These are phyloP conservation scores for Mortierella sp. DNA, from an alignment of 371 early-diverging fungal genomes.

Conservation along the genomic window DNA sequence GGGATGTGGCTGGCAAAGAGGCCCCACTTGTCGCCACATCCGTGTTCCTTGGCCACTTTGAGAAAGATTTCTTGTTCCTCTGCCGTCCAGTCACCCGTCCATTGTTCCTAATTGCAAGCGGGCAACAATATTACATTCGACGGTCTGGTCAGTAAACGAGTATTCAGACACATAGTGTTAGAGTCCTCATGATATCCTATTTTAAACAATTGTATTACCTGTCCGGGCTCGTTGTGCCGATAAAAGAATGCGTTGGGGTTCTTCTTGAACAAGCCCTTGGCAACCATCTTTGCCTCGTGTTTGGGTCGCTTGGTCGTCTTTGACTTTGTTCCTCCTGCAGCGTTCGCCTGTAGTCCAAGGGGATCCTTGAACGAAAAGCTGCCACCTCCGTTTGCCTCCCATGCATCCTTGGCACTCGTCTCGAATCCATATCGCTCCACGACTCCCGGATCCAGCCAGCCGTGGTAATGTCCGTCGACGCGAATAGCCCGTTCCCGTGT, in stretches of 20 bases:
- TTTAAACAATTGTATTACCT: too few relatives aligned
- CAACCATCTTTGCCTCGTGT: constrained; percentile 59
- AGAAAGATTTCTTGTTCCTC: constrained; percentile 72
- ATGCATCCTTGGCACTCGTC: constrained; percentile 71
- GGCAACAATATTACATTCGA: background rate
- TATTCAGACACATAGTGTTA: background rate
- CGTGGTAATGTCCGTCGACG: constrained; percentile 72
- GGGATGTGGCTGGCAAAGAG: constrained; percentile 81
- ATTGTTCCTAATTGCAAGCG: constrained; percentile 65
- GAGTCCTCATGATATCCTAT: background rate
- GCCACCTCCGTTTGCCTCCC: constrained; percentile 85
- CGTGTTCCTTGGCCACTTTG: constrained; percentile 64
- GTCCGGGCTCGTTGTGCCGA: constrained; percentile 80
- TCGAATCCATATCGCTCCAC: constrained; percentile 72
- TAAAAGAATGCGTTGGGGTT: constrained; percentile 84
- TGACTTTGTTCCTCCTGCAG: background rate
- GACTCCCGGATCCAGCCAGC: constrained; percentile 74
- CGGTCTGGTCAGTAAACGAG: background rate
- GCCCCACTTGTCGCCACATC: constrained; percentile 81
- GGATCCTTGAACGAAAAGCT: constrained; percentile 76
- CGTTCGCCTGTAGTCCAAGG: constrained; percentile 46
- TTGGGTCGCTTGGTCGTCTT: constrained; percentile 29
- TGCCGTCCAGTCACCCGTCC: constrained; percentile 80
- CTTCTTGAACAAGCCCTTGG: constrained; percentile 77
- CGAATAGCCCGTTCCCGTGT: constrained; percentile 65